Evolutionary conservation across 768 basidiomycete species (phyloP), one percentile per base, ranked within the genome.

Genomic region (Coprinopsis strossmayeri): DNA sequence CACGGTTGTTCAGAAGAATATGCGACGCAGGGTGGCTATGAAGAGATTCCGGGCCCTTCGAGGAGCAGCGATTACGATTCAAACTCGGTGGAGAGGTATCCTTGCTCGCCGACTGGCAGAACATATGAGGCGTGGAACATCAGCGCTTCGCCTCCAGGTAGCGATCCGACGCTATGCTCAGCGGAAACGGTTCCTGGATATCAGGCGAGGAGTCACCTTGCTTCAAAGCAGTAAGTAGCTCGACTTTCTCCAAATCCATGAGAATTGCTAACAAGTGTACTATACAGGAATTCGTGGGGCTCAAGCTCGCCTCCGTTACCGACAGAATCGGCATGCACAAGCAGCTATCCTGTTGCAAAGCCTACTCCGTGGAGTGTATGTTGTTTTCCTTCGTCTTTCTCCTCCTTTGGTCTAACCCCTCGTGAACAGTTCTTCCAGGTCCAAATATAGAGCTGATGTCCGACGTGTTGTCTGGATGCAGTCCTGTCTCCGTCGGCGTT

Each of bases 1-100:
- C 52, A 96, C 93, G 11, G 79, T 96, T 45, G 87, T 99, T 2
- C 96, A 98, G 72, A 98, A 98, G 81, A 97, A 98, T 66, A 86
- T 98, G 74, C 81, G 88, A 42, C 75, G 95, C 45, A 77, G 80
- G 39, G 77, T 96, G 74, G 92, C 90, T 5, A 76, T 85, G 51
- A 90, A 87, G 62, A 78, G 74, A 44, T 99, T 94, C 59, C 77
- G 76, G 49, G 67, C 74, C 46, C 73, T 92, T 39, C 81, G 91
- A 27, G 61, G 57, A 2, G 80, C 87, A 21, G 81, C 92, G 1
- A 85, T 97, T 64, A 83, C 70, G 60, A 84, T 99, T 30, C 96
- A 99, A 65, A 84, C 90, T 0, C 88, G 91, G 86, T 97, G 92
- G 91, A 79, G 95, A 53, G 85, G 89, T n/a, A 77, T 91, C 39